phyloP scores from a whole-genome alignment of 2,329 filamentous ascomycete genomes.

The Cladophialophora carrionii region DNA sequence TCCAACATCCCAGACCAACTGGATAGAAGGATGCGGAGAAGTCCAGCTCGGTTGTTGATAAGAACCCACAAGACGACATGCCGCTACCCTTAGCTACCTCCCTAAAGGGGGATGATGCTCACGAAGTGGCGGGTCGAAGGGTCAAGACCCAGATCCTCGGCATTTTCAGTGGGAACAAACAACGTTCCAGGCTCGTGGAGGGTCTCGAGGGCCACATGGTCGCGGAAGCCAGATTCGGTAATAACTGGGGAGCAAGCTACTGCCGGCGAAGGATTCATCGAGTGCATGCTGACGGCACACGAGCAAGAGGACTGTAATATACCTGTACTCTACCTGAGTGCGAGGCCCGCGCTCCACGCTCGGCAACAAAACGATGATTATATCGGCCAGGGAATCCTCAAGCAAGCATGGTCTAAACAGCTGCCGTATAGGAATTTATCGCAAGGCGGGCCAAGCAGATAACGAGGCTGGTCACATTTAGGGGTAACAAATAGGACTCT shows the following conservation, averaged over 20 bases:
- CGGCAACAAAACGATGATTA: background rate
- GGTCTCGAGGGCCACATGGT: background rate
- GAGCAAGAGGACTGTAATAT: background rate
- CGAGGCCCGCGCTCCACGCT: too few relatives aligned
- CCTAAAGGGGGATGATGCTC: conserved; percentile 1
- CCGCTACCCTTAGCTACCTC: background rate
- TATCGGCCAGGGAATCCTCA: background rate
- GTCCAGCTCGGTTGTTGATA: conserved; percentile 3
- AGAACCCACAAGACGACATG: background rate
- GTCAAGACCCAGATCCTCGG: background rate
- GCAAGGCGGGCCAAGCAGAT: background rate
- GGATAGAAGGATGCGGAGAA: background rate
- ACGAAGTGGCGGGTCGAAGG: background rate
- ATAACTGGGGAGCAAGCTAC: background rate
- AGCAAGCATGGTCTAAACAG: too few relatives aligned
- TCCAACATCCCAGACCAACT: background rate
- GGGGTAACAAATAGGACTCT: background rate
- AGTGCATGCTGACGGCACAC: too few relatives aligned
- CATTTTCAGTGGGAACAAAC: background rate
- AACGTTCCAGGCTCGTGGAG: background rate
- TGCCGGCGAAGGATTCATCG: too few relatives aligned
- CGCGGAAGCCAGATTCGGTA: background rate
- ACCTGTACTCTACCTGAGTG: background rate
- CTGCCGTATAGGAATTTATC: background rate
- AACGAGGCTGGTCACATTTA: conserved; percentile 1